Base-by-base conservation (phyloP, 2,329 filamentous ascomycete genomes). In the Aaosphaeria pasadenensis region DNA sequence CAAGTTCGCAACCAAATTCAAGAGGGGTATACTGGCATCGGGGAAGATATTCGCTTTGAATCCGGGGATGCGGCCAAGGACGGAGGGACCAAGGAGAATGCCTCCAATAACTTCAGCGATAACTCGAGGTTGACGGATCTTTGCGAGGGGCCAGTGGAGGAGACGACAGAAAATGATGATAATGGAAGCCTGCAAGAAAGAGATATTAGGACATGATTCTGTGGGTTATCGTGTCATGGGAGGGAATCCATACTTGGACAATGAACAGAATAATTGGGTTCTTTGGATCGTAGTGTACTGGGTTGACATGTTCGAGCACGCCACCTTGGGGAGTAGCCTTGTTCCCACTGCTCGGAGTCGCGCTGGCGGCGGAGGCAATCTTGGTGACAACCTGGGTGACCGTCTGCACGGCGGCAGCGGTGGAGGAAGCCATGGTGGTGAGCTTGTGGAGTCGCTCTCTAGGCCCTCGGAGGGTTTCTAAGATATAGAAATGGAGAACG, bases 91-190 rank as follows among this genome's bases (percentile, higher is more conserved):
- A 3, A 95, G 78, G 30, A 95, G 70, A 59, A 92, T 88, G 47
- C 88, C 88, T 11, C 86, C 87, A 47, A 91, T 82, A 47, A 91
- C 87, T 72, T 91, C 88, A 44, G 88, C 85, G 58, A 92, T 91
- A 56, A 91, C 88, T 42, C 86, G 82, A 52, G 88, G 88, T 62
- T 91, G 88, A 47, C 86, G 83, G 44, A 91, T 77, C 60, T 84
- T 85, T 56, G 85, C 85, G 3, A 91, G 79, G 7, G 87, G 88
- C 71, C 80, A 89, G 64, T 91, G 87, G 11, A 90, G 75, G 44
- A 88, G 66, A 32, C 86, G 83, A 61, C 85, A 88, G 67, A 89
- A 82, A 48, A 87, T 78, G 60, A 89, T 84, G 60, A 89, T 88
- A 51, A 90, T 84, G 50, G 75, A 75, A 32, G 83, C 81, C 81